Evolutionary conservation across 2,329 filamentous ascomycete genomes (phyloP), one percentile per base, ranked within the genome.

Genomic region (Coleophoma eucalyptorum): DNA sequence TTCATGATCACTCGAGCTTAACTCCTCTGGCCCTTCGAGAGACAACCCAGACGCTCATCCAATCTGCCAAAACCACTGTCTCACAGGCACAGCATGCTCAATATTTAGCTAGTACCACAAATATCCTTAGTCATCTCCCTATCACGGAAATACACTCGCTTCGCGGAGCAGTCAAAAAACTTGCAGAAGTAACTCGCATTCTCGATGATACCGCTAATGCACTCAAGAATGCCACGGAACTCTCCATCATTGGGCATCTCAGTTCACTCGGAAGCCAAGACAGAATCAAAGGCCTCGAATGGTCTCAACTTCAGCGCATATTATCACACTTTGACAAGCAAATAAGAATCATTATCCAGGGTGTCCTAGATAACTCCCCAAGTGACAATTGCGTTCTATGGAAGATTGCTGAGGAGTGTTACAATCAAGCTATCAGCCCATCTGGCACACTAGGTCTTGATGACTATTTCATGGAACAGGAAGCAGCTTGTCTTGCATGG

Each of bases 371-470:
- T 40, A 18, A 42, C 16, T 47, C 44, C 15, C 38, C 15, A 12
- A 12, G 41, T 42, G 43, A 49, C 21, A 33, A 40, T 11, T 21
- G 19, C 20, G 49, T 51, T 48, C 49, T 58, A 33, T 54, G 52
- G 52, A 55, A 49, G 44, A 50, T 58, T 20, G 51, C 50, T n/a
- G 54, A 59, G 49, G 52, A 55, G 44, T 57, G 54, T 49, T 58
- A 52, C 38, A 58, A 55, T 21, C 51, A 59, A 51, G 51, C 50
- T 31, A 43, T 40, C 20, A 49, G 42, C 26, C 32, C 41, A 41
- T 46, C 31, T 48, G 56, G 57, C 47, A 52, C 32, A 21, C 51
- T 59, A 40, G 6, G 42, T 42, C 11, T 20, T 8, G n/a, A 46
- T 32, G 19, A 35, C 15, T 35, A 35, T 35, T 35, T 8, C 10